A percentile compares a stretch with the other conserved stretches of the same genome.
These are phyloP conservation scores for Neoscytalidium dimidiatum DNA, from an alignment of 2,329 filamentous ascomycete genomes.

Conservation along the genomic window DNA sequence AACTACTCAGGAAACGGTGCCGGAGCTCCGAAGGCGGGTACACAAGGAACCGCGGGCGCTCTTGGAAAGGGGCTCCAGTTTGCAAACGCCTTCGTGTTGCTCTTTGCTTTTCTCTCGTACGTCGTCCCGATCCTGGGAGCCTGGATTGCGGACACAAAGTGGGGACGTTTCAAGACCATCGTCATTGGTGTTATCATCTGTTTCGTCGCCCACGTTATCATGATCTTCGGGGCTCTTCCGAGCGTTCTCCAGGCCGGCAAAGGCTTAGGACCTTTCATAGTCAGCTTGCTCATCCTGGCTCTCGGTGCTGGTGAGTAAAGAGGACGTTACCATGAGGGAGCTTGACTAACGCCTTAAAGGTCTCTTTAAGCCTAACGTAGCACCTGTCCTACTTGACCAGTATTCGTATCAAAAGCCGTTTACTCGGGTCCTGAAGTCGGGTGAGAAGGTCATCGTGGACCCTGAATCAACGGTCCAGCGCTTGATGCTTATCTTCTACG, in stretches of 20 bases:
- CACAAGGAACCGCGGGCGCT: slow-evolving; percentile 53
- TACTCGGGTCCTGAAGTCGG: slow-evolving; percentile 45
- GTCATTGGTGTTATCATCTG: slow-evolving; percentile 41
- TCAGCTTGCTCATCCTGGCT: slow-evolving; percentile 42
- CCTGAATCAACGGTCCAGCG: slow-evolving; percentile 47
- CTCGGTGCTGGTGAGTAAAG: slow-evolving; percentile 35
- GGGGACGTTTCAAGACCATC: slow-evolving; percentile 44
- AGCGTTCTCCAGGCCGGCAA: slow-evolving; percentile 42
- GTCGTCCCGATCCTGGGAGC: slow-evolving; percentile 52
- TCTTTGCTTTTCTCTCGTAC: slow-evolving; percentile 61
- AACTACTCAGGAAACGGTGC: slow-evolving; percentile 20
- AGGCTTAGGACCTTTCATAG: slow-evolving; percentile 41
- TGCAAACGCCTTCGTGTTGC: slow-evolving; percentile 55
- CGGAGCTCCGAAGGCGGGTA: slow-evolving; percentile 33
- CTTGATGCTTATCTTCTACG: slow-evolving; percentile 40
- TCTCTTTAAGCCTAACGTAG: slow-evolving; percentile 44
- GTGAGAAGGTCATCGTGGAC: slow-evolving; percentile 51
- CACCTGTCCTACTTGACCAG: slow-evolving; percentile 49
- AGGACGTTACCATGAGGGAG: slow-evolving; percentile 33
- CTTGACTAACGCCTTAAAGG: slow-evolving; percentile 23
- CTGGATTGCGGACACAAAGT: slow-evolving; percentile 49
- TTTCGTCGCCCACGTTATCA: slow-evolving; percentile 38
- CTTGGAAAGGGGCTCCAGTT: slow-evolving; percentile 59
- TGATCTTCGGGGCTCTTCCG: slow-evolving; percentile 40
- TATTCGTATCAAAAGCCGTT: slow-evolving; percentile 45